Evolutionary conservation across 1,284 basidiomycete genomes (phyloP).

Genomic region (Testicularia cyperi): DNA sequence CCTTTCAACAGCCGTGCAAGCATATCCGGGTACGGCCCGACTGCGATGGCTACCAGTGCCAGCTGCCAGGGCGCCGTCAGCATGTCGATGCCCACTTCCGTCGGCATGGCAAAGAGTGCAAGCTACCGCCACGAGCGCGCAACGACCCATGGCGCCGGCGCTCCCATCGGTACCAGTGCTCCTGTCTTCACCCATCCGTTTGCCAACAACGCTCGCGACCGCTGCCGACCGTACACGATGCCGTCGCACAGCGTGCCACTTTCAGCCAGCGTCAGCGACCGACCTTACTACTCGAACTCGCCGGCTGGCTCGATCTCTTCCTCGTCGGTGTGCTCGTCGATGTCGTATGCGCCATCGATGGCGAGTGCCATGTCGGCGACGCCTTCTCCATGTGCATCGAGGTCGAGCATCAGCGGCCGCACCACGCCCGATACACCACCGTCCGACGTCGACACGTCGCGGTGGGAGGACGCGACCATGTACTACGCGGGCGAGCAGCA

Average conservation of each 20-base stretch:
- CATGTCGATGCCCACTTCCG: slow-evolving; percentile 20
- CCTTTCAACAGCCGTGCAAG: slow-evolving; percentile 32
- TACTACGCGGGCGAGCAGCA: slow-evolving; percentile 19
- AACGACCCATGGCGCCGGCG: too few species aligned
- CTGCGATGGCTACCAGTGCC: slow-evolving; percentile 3
- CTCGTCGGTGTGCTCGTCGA: slow-evolving; percentile 34
- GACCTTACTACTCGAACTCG: slow-evolving; percentile 25
- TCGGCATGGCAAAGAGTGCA: slow-evolving; percentile 29
- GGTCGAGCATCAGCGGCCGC: slow-evolving; percentile 39
- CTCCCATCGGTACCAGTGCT: slow-evolving; percentile 7
- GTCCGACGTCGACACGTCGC: slow-evolving; percentile 37
- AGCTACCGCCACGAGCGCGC: slow-evolving; percentile 34
- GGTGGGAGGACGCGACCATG: slow-evolving; percentile 29
- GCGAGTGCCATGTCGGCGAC: slow-evolving; percentile 20
- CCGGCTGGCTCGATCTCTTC: slow-evolving; percentile 37
- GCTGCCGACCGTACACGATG: slow-evolving; percentile 43
- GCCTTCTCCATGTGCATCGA: slow-evolving; percentile 39
- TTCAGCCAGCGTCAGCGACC: slow-evolving; percentile 7
- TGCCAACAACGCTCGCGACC: slow-evolving; percentile 29
- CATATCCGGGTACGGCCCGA: slow-evolving; percentile 36
- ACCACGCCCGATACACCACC: slow-evolving; percentile 54
- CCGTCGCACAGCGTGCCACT: slow-evolving; percentile 31
- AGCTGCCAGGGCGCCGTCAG: slow-evolving; percentile 10
- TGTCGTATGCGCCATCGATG: slow-evolving; percentile 17
- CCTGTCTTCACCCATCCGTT: slow-evolving; percentile 35